Conservation (phyloP, 2,329 filamentous ascomycete genomes). For the Diaporthe citrichinensis region DNA sequence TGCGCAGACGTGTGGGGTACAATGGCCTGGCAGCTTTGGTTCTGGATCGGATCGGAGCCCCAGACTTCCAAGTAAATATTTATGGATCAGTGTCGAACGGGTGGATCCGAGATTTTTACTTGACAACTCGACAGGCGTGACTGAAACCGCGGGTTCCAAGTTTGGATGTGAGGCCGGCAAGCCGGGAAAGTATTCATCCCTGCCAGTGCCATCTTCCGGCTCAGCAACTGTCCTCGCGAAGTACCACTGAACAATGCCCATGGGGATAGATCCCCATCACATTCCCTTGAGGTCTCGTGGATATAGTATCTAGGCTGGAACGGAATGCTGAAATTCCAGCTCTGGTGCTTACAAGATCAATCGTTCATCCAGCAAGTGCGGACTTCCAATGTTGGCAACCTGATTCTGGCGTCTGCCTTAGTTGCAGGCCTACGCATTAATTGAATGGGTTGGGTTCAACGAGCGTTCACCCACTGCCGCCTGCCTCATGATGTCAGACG, state of each 20-base stretch:
- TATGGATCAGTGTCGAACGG: too few species aligned
- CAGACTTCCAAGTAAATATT: too few species aligned
- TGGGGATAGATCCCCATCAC: too few species aligned
- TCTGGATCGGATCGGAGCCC: too few species aligned
- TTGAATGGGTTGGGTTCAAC: not conserved
- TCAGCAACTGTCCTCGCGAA: not conserved
- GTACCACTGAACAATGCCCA: too few species aligned
- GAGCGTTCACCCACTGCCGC: not conserved
- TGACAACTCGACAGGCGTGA: not conserved
- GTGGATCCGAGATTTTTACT: not conserved
- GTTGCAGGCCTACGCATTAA: too few species aligned
- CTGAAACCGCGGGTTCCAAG: not conserved
- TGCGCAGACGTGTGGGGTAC: too few species aligned
- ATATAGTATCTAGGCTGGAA: not conserved
- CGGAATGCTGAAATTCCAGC: not conserved
- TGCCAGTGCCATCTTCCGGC: too few species aligned
- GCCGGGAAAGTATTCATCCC: too few species aligned
- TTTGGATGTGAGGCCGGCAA: not conserved
- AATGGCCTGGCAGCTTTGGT: too few species aligned
- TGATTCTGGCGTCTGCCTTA: not conserved
- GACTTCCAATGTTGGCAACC: not conserved
- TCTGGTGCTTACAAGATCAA: too few species aligned
- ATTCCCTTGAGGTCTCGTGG: too few species aligned
- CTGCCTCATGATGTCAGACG: not conserved
- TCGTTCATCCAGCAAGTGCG: not conserved